A percentile compares a stretch with the other conserved stretches of the same genome.
Evolutionary conservation across 2,329 filamentous ascomycete species (phyloP).

Genomic region (Plectosphaerella plurivora): DNA sequence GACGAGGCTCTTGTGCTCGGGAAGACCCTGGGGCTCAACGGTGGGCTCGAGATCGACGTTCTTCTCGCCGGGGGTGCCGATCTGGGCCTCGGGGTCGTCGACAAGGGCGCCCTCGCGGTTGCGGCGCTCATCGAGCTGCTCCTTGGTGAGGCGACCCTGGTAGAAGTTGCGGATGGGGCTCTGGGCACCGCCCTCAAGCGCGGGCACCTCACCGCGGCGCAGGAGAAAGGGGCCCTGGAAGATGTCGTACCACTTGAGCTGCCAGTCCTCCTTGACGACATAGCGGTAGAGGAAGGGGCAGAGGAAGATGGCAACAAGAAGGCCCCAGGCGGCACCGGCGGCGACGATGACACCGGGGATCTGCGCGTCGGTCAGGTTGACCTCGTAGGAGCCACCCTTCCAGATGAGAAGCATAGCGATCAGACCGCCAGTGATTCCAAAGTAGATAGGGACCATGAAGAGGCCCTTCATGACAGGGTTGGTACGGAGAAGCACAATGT

Average conservation of each 20-base stretch:
- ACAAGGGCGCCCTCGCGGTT: constrained; percentile 17
- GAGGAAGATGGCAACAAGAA: constrained; percentile 42
- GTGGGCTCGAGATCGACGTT: constrained; percentile 10
- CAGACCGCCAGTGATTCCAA: constrained; percentile 43
- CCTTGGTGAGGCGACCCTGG: constrained; percentile 41
- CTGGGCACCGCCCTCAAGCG: constrained; percentile 27
- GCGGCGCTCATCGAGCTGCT: constrained; percentile 34
- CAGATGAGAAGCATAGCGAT: constrained; percentile 13
- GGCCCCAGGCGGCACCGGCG: constrained; percentile 37
- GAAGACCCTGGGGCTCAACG: background rate
- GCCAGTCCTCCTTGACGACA: constrained; percentile 51
- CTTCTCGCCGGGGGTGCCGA: constrained; percentile 5
- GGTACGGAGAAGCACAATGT: constrained; percentile 33
- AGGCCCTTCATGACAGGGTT: constrained; percentile 36
- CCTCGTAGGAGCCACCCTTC: constrained; percentile 13
- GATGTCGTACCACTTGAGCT: constrained; percentile 47
- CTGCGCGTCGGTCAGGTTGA: constrained; percentile 18
- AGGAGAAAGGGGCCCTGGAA: constrained; percentile 43
- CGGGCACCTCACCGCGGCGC: constrained; percentile 25
- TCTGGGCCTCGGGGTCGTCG: constrained; percentile 22
- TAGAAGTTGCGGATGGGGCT: constrained; percentile 43
- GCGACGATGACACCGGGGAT: constrained; percentile 45
- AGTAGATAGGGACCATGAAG: constrained; percentile 48
- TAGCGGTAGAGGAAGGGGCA: constrained; percentile 49
- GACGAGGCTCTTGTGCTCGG: constrained; percentile 17